Conservation (phyloP, 768 basidiomycete genomes). For the Amyloporia xantha region DNA sequence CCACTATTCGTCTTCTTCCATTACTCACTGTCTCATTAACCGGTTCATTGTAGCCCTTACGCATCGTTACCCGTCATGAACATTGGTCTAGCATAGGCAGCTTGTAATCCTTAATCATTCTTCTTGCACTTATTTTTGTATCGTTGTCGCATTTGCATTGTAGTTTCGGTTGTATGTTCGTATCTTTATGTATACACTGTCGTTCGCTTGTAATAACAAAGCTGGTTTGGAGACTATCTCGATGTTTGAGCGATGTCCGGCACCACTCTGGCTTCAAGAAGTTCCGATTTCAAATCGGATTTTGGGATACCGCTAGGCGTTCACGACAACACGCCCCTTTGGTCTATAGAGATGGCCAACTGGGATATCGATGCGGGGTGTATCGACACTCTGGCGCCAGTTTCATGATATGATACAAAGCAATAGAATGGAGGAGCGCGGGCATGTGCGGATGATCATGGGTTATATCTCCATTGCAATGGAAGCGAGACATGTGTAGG, state of each 20-base stretch:
- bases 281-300: not conserved
- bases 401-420: too few relatives aligned
- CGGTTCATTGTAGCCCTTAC: slow-evolving; percentile 19
- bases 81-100: slow-evolving; percentile 22
- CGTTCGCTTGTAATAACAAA: slow-evolving; percentile 19
- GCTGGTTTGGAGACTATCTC: slow-evolving; percentile 16
- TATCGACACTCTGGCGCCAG: too few relatives aligned
- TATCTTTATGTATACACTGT: slow-evolving; percentile 14
- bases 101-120: slow-evolving; percentile 18
- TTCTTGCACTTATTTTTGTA: slow-evolving; percentile 13
- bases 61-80: slow-evolving; percentile 19
- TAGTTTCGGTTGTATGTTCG: slow-evolving; percentile 16
- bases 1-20: slow-evolving; percentile 6
- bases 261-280: not conserved
- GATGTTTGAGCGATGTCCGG: not conserved
- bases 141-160: slow-evolving; percentile 12
- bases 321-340: too few relatives aligned
- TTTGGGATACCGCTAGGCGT: too few relatives aligned
- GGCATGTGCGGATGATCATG: too few relatives aligned
- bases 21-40: slow-evolving; percentile 14
- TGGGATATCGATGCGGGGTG: too few relatives aligned
- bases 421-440: too few relatives aligned
- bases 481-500: too few relatives aligned
- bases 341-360: too few relatives aligned
- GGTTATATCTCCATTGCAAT: too few relatives aligned